Evolutionary conservation across 208 protist genomes (phyloP).

Genomic region (Crithidia bombi): DNA sequence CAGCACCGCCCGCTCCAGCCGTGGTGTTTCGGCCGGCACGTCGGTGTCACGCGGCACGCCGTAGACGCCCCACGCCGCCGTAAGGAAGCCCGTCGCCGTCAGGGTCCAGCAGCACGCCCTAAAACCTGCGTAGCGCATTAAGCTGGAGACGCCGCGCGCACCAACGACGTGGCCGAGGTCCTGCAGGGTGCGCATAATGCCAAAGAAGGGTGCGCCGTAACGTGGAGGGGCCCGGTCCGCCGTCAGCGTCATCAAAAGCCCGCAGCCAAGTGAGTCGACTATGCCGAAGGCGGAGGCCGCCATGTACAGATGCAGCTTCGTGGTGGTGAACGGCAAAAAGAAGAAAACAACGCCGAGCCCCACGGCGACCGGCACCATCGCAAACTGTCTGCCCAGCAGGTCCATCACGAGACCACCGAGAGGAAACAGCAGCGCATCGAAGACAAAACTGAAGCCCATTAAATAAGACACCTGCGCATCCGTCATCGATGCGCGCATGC

Average conservation of each 20-base stretch:
- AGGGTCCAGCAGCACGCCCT: constrained; percentile 49
- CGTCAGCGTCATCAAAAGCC: constrained; percentile 81
- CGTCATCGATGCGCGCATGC: constrained; percentile 60
- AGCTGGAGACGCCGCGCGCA: constrained; percentile 41
- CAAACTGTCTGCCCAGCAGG: constrained; percentile 52
- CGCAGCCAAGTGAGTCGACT: constrained; percentile 80
- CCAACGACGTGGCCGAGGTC: constrained; percentile 78
- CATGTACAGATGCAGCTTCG: constrained; percentile 43
- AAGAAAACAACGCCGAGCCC: constrained; percentile 61
- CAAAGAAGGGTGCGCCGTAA: constrained; percentile 76
- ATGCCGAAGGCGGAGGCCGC: constrained; percentile 63
- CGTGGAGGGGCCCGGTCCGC: constrained; percentile 63
- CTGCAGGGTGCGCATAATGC: constrained; percentile 83
- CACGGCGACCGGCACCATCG: constrained; percentile 63
- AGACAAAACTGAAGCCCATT: constrained; percentile 68
- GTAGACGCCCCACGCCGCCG: constrained; percentile 53
- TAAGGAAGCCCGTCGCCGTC: constrained; percentile 46
- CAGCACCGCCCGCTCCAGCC: constrained; percentile 22
- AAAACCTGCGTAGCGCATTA: constrained; percentile 49
- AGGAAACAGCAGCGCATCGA: constrained; percentile 79
- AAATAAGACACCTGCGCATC: constrained; percentile 78
- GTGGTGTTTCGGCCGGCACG: constrained; percentile 25
- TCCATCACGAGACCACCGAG: constrained; percentile 84
- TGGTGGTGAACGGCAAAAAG: constrained; percentile 55
- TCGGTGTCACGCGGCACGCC: constrained; percentile 49